phyloP scores from a whole-genome alignment of 768 basidiomycete species.

The Suillus sp. region DNA sequence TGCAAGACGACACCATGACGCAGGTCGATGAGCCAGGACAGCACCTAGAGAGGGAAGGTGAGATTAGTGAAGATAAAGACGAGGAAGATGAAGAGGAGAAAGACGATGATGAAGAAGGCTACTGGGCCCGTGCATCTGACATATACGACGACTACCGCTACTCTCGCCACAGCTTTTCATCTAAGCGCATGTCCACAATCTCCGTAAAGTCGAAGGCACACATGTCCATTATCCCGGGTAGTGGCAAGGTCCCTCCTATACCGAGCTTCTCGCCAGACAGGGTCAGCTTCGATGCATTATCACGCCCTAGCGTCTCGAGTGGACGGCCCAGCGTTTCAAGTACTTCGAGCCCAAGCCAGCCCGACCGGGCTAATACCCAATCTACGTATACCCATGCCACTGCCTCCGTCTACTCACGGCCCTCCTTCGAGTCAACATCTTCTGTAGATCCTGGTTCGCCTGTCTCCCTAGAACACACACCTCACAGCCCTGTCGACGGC shows the following conservation, averaged over 20 bases:
- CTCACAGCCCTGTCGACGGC: constrained; percentile 7
- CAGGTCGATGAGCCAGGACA: constrained; percentile 1
- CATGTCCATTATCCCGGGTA: constrained; percentile 18
- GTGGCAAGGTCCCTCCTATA: constrained; percentile 29
- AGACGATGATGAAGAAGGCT: constrained; percentile 35
- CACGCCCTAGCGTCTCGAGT: constrained; percentile 5
- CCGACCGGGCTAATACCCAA: background rate
- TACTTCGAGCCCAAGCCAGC: background rate
- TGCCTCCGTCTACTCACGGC: constrained; percentile 17
- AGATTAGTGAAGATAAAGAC: constrained; percentile 18
- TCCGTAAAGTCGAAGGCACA: constrained; percentile 31
- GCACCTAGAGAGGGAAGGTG: constrained; percentile 4
- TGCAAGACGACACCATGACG: background rate
- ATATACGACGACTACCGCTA: constrained; percentile 85
- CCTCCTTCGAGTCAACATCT: constrained; percentile 29
- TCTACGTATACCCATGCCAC: constrained; percentile 5
- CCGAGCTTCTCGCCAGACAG: constrained; percentile 25
- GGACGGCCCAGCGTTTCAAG: constrained; percentile 14
- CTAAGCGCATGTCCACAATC: constrained; percentile 26
- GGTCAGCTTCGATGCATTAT: background rate
- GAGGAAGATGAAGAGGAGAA: constrained; percentile 26
- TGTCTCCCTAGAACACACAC: background rate
- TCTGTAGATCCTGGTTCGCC: constrained; percentile 1
- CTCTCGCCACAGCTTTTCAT: constrained; percentile 58
- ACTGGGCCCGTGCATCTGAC: constrained; percentile 71